These are phyloP conservation scores for Seminavis robusta DNA, from an alignment of 108 stramenopile genomes.

Conservation along the genomic window DNA sequence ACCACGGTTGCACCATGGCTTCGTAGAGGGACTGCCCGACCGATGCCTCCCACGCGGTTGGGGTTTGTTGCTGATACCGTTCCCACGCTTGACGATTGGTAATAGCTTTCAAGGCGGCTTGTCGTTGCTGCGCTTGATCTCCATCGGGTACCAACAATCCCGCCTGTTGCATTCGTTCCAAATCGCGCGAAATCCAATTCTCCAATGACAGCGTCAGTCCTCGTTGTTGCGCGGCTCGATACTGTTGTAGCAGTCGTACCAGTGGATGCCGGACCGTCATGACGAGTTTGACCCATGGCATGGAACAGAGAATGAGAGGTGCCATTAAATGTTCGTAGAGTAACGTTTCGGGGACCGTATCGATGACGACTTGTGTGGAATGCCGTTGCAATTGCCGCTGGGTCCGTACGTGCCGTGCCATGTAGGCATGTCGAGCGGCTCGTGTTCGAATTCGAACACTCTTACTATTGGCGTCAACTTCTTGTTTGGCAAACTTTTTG, in stretches of 20 bases:
- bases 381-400: neutral
- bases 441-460: too few relatives aligned
- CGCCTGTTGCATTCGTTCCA: neutral
- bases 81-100: conserved; percentile 8
- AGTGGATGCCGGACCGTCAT: conserved; percentile 18
- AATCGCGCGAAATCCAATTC: conserved; percentile 16
- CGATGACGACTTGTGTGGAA: conserved; percentile 14
- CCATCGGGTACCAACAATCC: conserved; percentile 1
- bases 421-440: conserved; percentile 1
- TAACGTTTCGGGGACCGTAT: conserved; percentile 23
- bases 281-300: conserved; percentile 24
- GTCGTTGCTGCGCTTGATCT: too few relatives aligned
- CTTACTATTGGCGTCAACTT: neutral
- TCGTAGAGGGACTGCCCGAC: conserved; percentile 22
- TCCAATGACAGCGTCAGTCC: conserved; percentile 17
- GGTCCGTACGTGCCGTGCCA: neutral
- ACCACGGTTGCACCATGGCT: conserved; percentile 29
- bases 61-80: neutral
- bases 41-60: conserved; percentile 14
- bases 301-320: conserved; percentile 16
- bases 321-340: conserved; percentile 7
- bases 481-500: neutral
- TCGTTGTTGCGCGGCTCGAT: conserved; percentile 2
- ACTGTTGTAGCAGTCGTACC: conserved; percentile 20
- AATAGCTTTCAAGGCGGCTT: neutral